Base-by-base conservation (phyloP, 2,329 filamentous ascomycete species). In the Mollisia scopiformis region DNA sequence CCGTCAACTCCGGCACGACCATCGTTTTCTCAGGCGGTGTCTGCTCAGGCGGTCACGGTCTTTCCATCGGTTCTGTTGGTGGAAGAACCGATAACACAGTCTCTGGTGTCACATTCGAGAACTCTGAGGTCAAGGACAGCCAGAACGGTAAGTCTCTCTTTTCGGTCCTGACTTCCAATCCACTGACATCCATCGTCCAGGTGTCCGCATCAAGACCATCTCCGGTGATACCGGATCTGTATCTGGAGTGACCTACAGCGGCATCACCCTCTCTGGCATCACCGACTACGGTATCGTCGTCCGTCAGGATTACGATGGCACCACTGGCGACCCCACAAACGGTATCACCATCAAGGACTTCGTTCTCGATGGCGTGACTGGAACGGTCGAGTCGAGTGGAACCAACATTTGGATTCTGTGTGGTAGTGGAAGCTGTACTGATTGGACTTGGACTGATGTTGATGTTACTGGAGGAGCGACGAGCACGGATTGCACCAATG, bases 1-100 rank as follows among this genome's bases (percentile, higher is more conserved):
- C 83, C 31, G 74, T 86, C 67, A 86, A 85, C 75, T 84, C 81
- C 2, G 83, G 83, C 60, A 79, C 75, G 19, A 31, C 43, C 19
- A 73, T 73, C 46, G 64, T 57, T 14, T 71, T 72, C 62, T 70
- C 68, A 2, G 66, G 66, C 7, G 69, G 69, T 37, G 62, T 55
- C 21, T 73, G 71, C 35, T 64, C 59, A 4, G 71, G 71, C 16
- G 71, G 71, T 8, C 68, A 73, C 47, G 84, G 84, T 55, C 75
- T 88, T 19, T 83, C 80, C 58, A 85, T 88, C 66, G 84, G 46
- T 28, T 84, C 81, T 3, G 81, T 87, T 16, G 83, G 84, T 47
- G 82, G 81, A 7, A 81, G 83, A 55, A 70, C 67, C 55, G 74
- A 85, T 73, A 87, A 87, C 75, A 73, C 68, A 8, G 78, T 88